These are phyloP conservation scores for Silene conica DNA, from an alignment of 148 eudicot genomes.

Conservation along the genomic window DNA sequence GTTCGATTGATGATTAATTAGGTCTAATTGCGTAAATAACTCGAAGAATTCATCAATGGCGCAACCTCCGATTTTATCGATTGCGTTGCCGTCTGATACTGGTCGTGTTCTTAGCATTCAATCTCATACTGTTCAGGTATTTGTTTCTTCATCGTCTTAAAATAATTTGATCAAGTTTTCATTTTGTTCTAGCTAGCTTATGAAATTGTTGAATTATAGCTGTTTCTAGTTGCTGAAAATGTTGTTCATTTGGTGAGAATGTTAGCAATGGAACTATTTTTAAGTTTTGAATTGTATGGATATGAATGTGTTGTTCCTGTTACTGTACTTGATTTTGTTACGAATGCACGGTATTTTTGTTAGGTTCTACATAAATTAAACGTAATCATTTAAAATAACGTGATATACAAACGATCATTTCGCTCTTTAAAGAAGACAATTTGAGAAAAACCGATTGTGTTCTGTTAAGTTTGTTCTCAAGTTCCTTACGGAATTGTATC, in stretches of 20 bases:
- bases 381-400: background rate
- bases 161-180: background rate
- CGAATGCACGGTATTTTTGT: background rate
- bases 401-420: background rate
- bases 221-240: background rate
- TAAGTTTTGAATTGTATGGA: background rate
- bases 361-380: background rate
- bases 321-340: background rate
- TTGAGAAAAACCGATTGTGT: background rate
- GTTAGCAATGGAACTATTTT: background rate
- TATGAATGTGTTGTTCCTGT: background rate
- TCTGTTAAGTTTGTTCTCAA: background rate
- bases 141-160: background rate
- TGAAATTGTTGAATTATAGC: background rate
- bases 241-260: background rate
- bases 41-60: conserved; percentile 44
- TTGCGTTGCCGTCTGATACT: conserved; percentile 81
- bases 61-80: conserved; percentile 67
- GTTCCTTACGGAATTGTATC: background rate
- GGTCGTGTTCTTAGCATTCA: conserved; percentile 98
- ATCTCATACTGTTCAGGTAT: conserved; percentile 95
- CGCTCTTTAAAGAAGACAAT: background rate
- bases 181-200: background rate
- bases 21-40: conserved; percentile 17
- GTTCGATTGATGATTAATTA: conserved; percentile 3